phyloP scores from a whole-genome alignment of 2,329 filamentous ascomycete species.

The Clarireedia hainanense region DNA sequence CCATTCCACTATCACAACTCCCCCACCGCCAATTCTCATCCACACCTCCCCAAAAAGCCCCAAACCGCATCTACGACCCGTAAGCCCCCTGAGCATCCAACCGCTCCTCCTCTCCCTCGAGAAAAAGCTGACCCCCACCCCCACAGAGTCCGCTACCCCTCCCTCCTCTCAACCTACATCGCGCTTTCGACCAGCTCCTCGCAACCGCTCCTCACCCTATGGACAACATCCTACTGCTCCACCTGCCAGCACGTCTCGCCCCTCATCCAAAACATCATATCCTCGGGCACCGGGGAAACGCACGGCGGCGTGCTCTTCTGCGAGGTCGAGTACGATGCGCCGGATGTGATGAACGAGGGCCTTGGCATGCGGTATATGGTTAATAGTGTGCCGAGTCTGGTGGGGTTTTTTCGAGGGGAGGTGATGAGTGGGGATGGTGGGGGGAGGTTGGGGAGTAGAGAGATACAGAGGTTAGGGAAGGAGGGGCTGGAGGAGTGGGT shows the following conservation, averaged over 20 bases:
- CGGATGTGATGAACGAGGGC: conserved; percentile 44
- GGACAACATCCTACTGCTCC: conserved; percentile 51
- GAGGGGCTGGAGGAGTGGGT: conserved; percentile 3
- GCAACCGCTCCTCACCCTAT: conserved; percentile 50
- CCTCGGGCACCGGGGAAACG: conserved; percentile 39
- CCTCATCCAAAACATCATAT: conserved; percentile 40
- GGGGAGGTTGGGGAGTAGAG: background rate
- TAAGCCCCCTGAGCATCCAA: background rate
- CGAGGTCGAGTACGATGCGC: conserved; percentile 48
- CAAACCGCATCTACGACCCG: background rate
- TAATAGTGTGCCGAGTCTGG: conserved; percentile 47
- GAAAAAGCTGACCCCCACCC: background rate
- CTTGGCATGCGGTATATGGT: conserved; percentile 51
- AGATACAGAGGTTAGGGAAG: background rate
- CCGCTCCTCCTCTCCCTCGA: too few species aligned
- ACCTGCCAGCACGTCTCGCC: conserved; percentile 45
- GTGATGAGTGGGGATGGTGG: background rate
- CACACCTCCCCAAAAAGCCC: background rate
- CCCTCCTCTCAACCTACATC: conserved; percentile 48
- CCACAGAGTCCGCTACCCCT: conserved; percentile 46
- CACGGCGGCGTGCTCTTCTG: conserved; percentile 49
- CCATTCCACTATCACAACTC: background rate
- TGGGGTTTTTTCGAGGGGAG: conserved; percentile 37
- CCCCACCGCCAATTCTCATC: background rate
- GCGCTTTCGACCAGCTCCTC: conserved; percentile 46